Evolutionary conservation across 2,329 filamentous ascomycete species (phyloP), one percentile per base, ranked within the genome.

Genomic region (Magnaporthiopsis incrustans): DNA sequence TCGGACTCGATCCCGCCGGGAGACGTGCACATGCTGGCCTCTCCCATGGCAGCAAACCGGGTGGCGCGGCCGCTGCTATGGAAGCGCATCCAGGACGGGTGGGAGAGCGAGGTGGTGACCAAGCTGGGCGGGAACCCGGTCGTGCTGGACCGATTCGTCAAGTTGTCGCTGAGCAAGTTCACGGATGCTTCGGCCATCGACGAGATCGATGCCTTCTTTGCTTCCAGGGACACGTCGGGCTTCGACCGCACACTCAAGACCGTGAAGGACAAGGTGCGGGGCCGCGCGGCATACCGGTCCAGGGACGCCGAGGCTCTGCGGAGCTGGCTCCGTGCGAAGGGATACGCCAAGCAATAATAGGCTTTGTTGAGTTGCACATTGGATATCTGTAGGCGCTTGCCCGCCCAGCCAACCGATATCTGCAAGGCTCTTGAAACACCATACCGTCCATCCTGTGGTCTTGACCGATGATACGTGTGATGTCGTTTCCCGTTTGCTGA

Each of bases 191-290:
- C 84, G 67, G 82, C 86, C 22, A 84, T 91, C 67, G 81, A 86
- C 68, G 92, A 97, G 63, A 95, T 99, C 70, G 82, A 88, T 61
- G 75, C 78, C 3, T 99, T 99, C 82, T 99, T 98, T 81, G 82
- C 85, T 70, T 84, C 85, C 71, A 96, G 94, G 81, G 91, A 98
- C 72, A 94, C 90, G 25, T 86, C 86, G 71, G 90, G 88, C 61
- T 98, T 93, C 76, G 90, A 96, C 74, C 88, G 95, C 64, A 93
- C 91, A 4, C 78, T 99, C 62, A 88, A 89, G 68, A 91, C 96
- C 68, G 89, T 94, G 67, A 88, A 88, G 74, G 95, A 98, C 74
- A 92, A 89, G 67, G 91, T 98, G 68, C 85, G 88, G 57, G 91
- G 90, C 14, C 89, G 93, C 71, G 92, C 92, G 5, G 86, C 86